Percentiles rank a stretch among this genome's conserved stretches.
These are phyloP conservation scores for Ogataea zsoltii DNA, from an alignment of 805 yeast species.

Conservation along the genomic window DNA sequence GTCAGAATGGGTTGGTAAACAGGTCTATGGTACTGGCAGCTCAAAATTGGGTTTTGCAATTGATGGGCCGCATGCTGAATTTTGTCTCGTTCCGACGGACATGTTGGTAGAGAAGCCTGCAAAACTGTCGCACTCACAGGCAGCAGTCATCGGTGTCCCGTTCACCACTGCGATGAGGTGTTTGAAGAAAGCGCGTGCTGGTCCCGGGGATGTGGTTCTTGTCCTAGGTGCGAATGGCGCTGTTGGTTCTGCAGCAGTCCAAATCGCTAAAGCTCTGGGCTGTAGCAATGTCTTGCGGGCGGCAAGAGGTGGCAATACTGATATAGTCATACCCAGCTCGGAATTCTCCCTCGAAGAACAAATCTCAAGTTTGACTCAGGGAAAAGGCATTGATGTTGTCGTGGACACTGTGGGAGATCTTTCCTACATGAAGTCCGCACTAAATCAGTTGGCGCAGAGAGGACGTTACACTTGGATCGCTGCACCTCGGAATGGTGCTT, in stretches of 20 bases:
- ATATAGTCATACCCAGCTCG: too few relatives aligned
- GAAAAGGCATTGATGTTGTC: not conserved
- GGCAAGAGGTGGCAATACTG: too few relatives aligned
- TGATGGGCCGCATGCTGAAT: constrained; percentile 1
- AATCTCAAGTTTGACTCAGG: not conserved
- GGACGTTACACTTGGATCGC: constrained; percentile 1
- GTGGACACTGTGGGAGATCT: not conserved
- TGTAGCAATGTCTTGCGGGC: not conserved
- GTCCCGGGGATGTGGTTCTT: not conserved
- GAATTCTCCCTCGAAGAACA: too few relatives aligned
- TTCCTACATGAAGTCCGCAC: not conserved
- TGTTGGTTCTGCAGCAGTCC: constrained; percentile 1
- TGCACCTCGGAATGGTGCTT: not conserved
- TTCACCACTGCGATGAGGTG: not conserved
- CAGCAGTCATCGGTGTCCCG: not conserved
- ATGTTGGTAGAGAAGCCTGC: constrained; percentile 1
- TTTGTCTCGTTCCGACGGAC: not conserved
- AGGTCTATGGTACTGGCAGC: not conserved
- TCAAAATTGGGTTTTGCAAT: not conserved
- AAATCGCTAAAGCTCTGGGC: not conserved
- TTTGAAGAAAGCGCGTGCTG: not conserved
- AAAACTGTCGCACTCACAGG: not conserved
- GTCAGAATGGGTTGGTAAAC: not conserved
- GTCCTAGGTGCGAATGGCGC: constrained; percentile 1
- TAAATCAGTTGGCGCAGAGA: not conserved